Evolutionary conservation across 345 rosid genomes (phyloP), one percentile per base, ranked within the genome.

Genomic region (Geranium rotundifolium): DNA sequence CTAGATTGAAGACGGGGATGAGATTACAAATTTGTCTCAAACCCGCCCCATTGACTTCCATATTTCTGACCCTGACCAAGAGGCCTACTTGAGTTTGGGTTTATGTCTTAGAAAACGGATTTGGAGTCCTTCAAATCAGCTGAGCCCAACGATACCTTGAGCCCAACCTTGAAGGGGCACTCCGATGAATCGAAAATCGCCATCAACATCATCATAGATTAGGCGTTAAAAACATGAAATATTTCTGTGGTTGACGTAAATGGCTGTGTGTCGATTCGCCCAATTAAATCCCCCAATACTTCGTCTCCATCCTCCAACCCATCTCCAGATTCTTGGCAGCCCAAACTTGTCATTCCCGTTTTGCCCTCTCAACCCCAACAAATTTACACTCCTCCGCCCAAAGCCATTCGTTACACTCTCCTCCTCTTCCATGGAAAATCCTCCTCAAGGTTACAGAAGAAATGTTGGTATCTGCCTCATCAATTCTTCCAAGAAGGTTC

Each of bases 381-480:
- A 37, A 19, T 60, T 67, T 64, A 66, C 82, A 39, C 76, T 71
- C 20, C 15, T 60, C 23, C 71, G 5, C 29, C 72, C 2, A 54
- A 41, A 41, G 27, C 70, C 79, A 62, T 65, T 19, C 15, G 59
- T 4, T 1, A 37, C 59, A 54, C 71, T 65, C 1, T 29, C 71
- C 27, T 68, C 82, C 0, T 66, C 75, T 3, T 77, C 92, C 62
- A 90, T 90, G 96, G 97, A 93, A 17, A 70, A 87, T 74, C 85
- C 97, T 50, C 96, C 99, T 0, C 77, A 86, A 81, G 95, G 95
- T 20, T 91, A 91, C 71, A 75, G 98, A 71, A 86, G 80, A 80
- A 89, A 91, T 57, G 98, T 91, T 7, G 98, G 98, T 15, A 78
- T 93, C 59, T 93, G 99, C 71, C 85, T 93, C 63, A 77, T 93